Percentiles rank a stretch among this genome's conserved stretches.
Conservation (phyloP, 164 flowering plant genomes). For the Platanus orientalis region DNA sequence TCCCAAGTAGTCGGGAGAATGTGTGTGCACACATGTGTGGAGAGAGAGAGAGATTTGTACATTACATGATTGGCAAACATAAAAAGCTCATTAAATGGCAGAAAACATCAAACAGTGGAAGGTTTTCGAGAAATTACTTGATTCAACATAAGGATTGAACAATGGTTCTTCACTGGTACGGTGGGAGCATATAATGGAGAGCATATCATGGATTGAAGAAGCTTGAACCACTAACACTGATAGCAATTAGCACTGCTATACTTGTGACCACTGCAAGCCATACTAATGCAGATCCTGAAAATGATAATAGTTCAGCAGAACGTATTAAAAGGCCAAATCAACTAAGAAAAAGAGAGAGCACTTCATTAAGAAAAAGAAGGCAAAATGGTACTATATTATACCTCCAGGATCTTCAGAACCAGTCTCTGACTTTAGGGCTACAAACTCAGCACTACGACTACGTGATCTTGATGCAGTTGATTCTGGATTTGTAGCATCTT, state of each 20-base stretch:
- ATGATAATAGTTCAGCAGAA: background rate
- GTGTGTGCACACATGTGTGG: no score
- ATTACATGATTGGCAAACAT: no score
- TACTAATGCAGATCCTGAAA: slow-evolving; percentile 59
- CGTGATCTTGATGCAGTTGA: slow-evolving; percentile 22
- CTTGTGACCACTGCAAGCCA: slow-evolving; percentile 79
- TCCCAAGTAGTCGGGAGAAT: no score
- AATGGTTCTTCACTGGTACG: slow-evolving; percentile 4
- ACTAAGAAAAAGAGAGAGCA: background rate
- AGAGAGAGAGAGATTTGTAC: no score
- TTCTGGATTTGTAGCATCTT: slow-evolving; percentile 23
- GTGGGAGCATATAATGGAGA: background rate
- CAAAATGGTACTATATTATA: slow-evolving; percentile 7
- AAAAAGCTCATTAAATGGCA: no score
- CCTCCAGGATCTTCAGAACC: slow-evolving; percentile 36
- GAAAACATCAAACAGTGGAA: no score
- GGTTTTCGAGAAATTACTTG: slow-evolving; percentile 12
- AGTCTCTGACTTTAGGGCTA: slow-evolving; percentile 28
- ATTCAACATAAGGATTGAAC: background rate
- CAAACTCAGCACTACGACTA: slow-evolving; percentile 20
- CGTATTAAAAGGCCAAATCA: background rate
- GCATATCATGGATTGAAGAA: slow-evolving; percentile 73
- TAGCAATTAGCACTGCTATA: slow-evolving; percentile 56
- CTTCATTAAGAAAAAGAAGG: background rate
- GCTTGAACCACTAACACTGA: slow-evolving; percentile 62